A percentile compares a stretch with the other conserved stretches of the same genome.
Evolutionary conservation across 1,139 yeast species (phyloP).

Genomic region (Trichomonascaceae sp.): DNA sequence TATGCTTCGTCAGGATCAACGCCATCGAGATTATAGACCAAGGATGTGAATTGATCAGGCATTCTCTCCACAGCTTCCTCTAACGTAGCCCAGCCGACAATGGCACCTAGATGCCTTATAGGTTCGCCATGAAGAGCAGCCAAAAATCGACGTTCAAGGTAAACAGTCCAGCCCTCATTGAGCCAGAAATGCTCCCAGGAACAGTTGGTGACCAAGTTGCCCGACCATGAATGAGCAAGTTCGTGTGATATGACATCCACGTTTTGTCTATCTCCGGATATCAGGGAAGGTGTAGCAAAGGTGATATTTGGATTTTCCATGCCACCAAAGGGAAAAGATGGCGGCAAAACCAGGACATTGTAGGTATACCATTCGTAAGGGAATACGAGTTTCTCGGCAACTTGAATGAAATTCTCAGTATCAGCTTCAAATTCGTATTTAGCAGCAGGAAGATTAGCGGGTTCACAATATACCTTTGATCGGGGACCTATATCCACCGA

Average conservation of each 20-base stretch:
- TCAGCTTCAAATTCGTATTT: constrained; percentile 77
- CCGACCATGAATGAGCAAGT: constrained; percentile 89
- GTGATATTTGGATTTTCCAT: constrained; percentile 94
- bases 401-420: constrained; percentile 65
- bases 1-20: constrained; percentile 87
- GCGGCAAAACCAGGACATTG: constrained; percentile 75
- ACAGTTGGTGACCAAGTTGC: constrained; percentile 81
- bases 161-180: constrained; percentile 96
- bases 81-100: constrained; percentile 84
- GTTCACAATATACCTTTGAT: constrained; percentile 77
- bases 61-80: constrained; percentile 58
- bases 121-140: constrained; percentile 74
- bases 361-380: constrained; percentile 82
- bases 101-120: constrained; percentile 71
- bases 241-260: constrained; percentile 90
- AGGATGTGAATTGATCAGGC: constrained; percentile 51
- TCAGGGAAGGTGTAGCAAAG: constrained; percentile 84
- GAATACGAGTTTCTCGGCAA: constrained; percentile 78
- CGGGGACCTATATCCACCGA: constrained; percentile 78
- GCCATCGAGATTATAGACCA: constrained; percentile 63
- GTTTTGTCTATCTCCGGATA: constrained; percentile 79
- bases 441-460: constrained; percentile 58
- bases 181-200: constrained; percentile 95
- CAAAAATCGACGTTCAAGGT: constrained; percentile 75
- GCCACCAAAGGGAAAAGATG: constrained; percentile 89